Conservation (phyloP, 805 yeast genomes). For the Kodamaea sagamina region DNA sequence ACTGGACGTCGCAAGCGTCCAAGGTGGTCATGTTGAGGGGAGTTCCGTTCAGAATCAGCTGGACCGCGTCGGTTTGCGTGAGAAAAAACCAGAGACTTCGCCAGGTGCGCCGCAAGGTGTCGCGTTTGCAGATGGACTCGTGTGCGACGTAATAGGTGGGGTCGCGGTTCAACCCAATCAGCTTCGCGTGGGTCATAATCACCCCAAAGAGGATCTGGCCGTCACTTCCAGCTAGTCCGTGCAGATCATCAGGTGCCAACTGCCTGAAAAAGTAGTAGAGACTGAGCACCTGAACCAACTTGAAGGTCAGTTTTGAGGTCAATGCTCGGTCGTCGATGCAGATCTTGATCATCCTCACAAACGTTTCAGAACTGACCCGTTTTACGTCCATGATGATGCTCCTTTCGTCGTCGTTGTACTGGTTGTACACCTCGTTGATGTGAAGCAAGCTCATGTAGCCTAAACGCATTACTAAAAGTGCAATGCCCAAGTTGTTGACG, state of each 20-base stretch:
- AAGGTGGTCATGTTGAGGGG: constrained; percentile 27
- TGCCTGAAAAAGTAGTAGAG: constrained; percentile 36
- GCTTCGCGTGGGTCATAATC: constrained; percentile 38
- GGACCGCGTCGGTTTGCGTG: constrained; percentile 30
- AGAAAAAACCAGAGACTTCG: constrained; percentile 39
- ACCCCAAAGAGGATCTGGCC: constrained; percentile 40
- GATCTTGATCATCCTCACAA: constrained; percentile 31
- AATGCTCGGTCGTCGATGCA: constrained; percentile 37
- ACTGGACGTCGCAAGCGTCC: constrained; percentile 37
- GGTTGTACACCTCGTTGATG: constrained; percentile 30
- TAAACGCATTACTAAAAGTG: constrained; percentile 32
- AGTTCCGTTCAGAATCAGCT: constrained; percentile 37
- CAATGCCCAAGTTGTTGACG: constrained; percentile 31
- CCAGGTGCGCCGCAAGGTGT: constrained; percentile 33
- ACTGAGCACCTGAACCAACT: constrained; percentile 37
- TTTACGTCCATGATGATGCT: constrained; percentile 34
- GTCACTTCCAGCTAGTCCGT: constrained; percentile 43
- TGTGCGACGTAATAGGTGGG: constrained; percentile 35
- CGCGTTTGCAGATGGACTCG: constrained; percentile 31
- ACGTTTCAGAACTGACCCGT: constrained; percentile 28
- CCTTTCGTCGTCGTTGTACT: constrained; percentile 30
- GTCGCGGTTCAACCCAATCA: constrained; percentile 44
- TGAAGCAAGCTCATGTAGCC: constrained; percentile 44
- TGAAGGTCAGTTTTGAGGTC: constrained; percentile 33
- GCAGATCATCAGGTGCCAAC: constrained; percentile 45